Conservation (phyloP, 106 monocot genomes). For the Allium sativum region DNA sequence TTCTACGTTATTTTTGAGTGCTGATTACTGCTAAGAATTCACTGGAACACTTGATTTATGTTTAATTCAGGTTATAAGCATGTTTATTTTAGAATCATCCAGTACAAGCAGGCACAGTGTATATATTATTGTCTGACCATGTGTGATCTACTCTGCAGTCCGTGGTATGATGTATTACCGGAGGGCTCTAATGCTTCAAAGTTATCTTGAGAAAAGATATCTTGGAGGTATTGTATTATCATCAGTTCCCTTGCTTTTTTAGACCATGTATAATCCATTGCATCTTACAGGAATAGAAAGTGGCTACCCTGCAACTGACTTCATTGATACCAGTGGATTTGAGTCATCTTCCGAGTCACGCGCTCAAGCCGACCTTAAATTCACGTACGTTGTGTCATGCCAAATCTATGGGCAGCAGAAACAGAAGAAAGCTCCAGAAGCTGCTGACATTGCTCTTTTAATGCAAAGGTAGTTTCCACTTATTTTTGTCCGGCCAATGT, state of each 20-base stretch:
- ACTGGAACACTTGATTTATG: no score
- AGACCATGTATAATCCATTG: not conserved
- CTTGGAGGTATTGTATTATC: conserved; percentile 31
- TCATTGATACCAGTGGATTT: conserved; percentile 67
- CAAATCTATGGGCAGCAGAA: conserved; percentile 99
- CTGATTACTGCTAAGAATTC: no score
- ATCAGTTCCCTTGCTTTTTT: conserved; percentile 3
- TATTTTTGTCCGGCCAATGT: no score
- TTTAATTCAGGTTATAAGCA: no score
- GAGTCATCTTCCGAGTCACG: conserved; percentile 68
- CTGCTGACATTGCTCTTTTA: conserved; percentile 88
- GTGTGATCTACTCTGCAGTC: conserved; percentile 22
- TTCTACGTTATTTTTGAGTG: no score
- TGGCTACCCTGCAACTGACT: conserved; percentile 47
- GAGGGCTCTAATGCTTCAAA: conserved; percentile 89
- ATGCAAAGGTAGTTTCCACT: conserved; percentile 59
- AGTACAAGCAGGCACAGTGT: no score
- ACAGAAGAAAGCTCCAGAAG: conserved; percentile 70
- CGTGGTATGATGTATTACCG: conserved; percentile 99
- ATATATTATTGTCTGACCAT: no score
- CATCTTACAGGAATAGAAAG: conserved; percentile 54
- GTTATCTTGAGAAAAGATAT: conserved; percentile 71
- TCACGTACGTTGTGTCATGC: conserved; percentile 92
- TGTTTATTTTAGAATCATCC: no score
- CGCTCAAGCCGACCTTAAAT: conserved; percentile 94